Base-by-base conservation (phyloP, 1,284 basidiomycete species). In the Ustilago hordei region DNA sequence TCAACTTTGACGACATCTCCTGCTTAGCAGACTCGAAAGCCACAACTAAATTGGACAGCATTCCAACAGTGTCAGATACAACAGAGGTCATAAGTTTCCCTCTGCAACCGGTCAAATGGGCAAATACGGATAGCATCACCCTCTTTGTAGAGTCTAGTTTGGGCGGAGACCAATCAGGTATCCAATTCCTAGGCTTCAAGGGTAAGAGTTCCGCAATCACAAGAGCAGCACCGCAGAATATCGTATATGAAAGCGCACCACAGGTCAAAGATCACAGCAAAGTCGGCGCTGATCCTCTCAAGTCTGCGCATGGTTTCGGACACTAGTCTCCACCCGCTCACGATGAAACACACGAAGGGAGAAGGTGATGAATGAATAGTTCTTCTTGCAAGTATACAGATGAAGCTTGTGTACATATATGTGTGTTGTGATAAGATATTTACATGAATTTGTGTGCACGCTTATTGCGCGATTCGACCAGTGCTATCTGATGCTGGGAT, bases 181-280 rank as follows among this genome's bases (percentile, higher is more conserved):
- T 85, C 55, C 80, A 79, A 31, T 85, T 80, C 64, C 28, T 83
- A 4, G 84, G 83, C 12, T 83, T 85, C 73, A 79, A 81, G 17
- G 84, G 84, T 28, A 81, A 83, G 52, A 54, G n/a, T 23, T 64
- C 69, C 3, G 68, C 71, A 7, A 50, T 50, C 56, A 56, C 60
- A 15, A 31, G 76, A 8, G 67, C 67, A 39, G 70, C 75, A 3
- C 83, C 84, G 0, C 60, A 70, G 2, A 80, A 79, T 45, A 79
- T 85, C 60, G 75, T 85, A 54, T 85, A 85, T 61, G 84, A 85
- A 67, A 65, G 75, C 43, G 78, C 84, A 5, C 84, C 84, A 0
- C 79, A 81, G 66, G 57, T 81, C 64, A 78, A 83, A 43, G 83
- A 83, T 47, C 83, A 85, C 54, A 36, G 70, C 53, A 81, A 79